Evolutionary conservation across 2,329 filamentous ascomycete genomes (phyloP), one percentile per base, ranked within the genome.

Genomic region (Penicillium psychrosexuale): DNA sequence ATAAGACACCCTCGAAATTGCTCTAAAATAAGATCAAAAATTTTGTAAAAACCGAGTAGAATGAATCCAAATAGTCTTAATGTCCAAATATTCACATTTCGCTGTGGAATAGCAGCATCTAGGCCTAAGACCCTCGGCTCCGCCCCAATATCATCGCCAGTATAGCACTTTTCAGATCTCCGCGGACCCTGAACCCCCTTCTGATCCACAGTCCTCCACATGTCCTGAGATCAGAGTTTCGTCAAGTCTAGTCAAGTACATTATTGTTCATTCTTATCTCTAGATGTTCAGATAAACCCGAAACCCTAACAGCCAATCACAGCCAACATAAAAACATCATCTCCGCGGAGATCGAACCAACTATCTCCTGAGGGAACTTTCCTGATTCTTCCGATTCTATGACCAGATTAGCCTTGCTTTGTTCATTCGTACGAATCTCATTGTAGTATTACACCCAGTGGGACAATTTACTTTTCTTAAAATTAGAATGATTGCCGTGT

Each of bases 271-370:
- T 33, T 45, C 24, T 51, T 56, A 58, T 58, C 55, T 50, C 13
- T 3, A 27, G 30, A 39, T 3, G 37, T 47, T 17, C 19, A 57
- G 44, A 55, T 51, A 58, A 50, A 27, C 17, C 42, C n/a, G 12
- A 27, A 46, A n/a, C 42, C 17, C 43, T 36, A 33, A 19, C 17
- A 42, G 15, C 57, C 57, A 60, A 60, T 60, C 51, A 60, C 15
- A 27, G 24, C 5, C 15, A 7, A 28, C 19, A 22, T 13, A 34
- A 34, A 40, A 40, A 5, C n/a, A 19, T 13, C 19, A 61, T 59
- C 60, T 63, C 61, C 61, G 61, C 61, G 61, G 61, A 62, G 53
- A 42, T 31, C n/a, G 15, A 39, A 24, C 3, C 28, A n/a, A 37
- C 28, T n/a, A 50, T 57, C 55, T 60, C 58, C 19, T 5, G 46